Evolutionary conservation across 1,284 basidiomycete species (phyloP).

Genomic region (Xerocomus minutiporus): DNA sequence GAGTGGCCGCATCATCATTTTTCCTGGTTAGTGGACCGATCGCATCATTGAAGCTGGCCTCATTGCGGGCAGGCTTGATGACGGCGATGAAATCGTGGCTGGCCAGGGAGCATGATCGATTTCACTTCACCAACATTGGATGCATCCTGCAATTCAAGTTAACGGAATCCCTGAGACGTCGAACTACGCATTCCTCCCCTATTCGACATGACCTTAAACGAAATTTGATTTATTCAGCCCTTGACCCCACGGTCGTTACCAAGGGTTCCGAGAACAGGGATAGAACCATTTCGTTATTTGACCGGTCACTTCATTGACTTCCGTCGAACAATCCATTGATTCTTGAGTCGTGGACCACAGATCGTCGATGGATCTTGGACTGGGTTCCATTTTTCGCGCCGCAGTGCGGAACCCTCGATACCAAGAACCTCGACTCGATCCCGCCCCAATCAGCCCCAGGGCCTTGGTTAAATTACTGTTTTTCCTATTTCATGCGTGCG

Average conservation of each 20-base stretch:
- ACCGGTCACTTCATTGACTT: slow-evolving; percentile 54
- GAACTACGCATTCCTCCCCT: slow-evolving; percentile 26
- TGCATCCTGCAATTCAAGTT: slow-evolving; percentile 9
- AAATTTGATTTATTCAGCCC: slow-evolving; percentile 36
- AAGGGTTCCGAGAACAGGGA: slow-evolving; percentile 49
- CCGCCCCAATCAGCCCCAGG: slow-evolving; percentile 42
- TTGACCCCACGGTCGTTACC: slow-evolving; percentile 52
- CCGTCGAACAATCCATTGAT: slow-evolving; percentile 72
- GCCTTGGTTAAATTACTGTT: slow-evolving; percentile 51
- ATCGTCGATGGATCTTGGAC: slow-evolving; percentile 60
- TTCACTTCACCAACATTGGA: slow-evolving; percentile 3
- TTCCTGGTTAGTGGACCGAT: slow-evolving; percentile 2
- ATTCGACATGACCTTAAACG: slow-evolving; percentile 9
- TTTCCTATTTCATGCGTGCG: slow-evolving; percentile 62
- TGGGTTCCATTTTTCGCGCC: slow-evolving; percentile 51
- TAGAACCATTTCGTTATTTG: slow-evolving; percentile 40
- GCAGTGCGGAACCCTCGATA: slow-evolving; percentile 54
- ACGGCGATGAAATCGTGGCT: slow-evolving; percentile 7
- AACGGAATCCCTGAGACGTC: slow-evolving; percentile 32
- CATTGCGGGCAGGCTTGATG: slow-evolving; percentile 13
- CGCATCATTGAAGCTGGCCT: slow-evolving; percentile 7
- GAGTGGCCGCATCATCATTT: slow-evolving; percentile 3
- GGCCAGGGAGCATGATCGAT: neutral
- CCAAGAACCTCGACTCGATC: slow-evolving; percentile 51
- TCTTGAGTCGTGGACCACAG: slow-evolving; percentile 57